Evolutionary conservation across 75 land plant genomes (phyloP), one percentile per base, ranked within the genome.

Genomic region (Ceratopteris richardii): DNA sequence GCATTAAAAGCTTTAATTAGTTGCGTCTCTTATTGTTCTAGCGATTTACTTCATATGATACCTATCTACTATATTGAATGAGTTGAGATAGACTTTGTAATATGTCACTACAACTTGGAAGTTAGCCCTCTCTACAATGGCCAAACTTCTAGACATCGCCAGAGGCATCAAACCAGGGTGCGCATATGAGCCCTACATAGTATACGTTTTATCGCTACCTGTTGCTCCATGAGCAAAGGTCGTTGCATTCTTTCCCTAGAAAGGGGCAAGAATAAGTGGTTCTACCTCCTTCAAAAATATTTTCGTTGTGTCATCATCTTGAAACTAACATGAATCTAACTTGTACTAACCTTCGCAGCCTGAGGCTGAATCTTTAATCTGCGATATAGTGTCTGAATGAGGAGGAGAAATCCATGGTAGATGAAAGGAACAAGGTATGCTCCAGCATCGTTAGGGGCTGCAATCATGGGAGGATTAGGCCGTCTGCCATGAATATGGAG

Each of bases 161-260:
- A 82, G 58, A 0, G 83, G 73, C 75, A 92, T 88, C 19, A 92
- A 50, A 29, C 97, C 97, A 0, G 83, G 87, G 12, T 63, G 68
- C 56, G 71, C 78, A 30, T 70, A 82, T 28, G 66, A 72, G 1
- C 97, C 97, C 97, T 88, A 86, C 87, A 88, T 85, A 0, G 94
- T 88, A 61, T 82, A 82, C 0, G 90, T 88, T 42, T 88, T 88
- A 20, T 90, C 94, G 68, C 94, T 88, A 6, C 94, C 94, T 2
- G 94, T 85, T 0, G 94, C 90, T 7, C 94, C 94, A 70, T 88
- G 86, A 18, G 83, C 90, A 54, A 88, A 88, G 6, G 86, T 78
- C 0, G 94, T 88, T 3, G 86, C 83, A 62, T 88, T 88, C 24
- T 41, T 44, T 2, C 93, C 93, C 16, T 62, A 54, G 52, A 91